Conservation (phyloP, 2,329 filamentous ascomycete genomes). For the Fusarium irregulare region DNA sequence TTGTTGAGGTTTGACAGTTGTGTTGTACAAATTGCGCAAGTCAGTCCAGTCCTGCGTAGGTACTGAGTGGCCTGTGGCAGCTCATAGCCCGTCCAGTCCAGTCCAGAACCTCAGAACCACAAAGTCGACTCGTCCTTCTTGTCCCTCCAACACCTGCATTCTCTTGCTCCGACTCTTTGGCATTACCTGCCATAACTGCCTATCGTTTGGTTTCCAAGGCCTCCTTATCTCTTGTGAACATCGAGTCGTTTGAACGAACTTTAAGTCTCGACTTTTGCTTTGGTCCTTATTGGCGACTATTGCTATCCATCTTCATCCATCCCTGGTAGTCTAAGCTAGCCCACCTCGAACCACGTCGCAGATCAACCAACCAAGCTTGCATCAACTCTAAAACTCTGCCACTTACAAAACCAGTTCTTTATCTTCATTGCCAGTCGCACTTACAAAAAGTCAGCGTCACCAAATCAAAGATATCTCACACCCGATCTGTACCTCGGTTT, state of each 20-base stretch:
- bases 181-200: neutral
- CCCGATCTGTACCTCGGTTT: slow-evolving; percentile 20
- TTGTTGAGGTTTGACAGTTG: slow-evolving; percentile 11
- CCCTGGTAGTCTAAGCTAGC: neutral
- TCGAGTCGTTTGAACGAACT: neutral
- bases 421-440: slow-evolving; percentile 5
- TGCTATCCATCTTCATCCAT: neutral
- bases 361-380: slow-evolving; percentile 21
- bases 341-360: slow-evolving; percentile 12
- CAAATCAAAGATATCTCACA: neutral
- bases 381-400: slow-evolving; percentile 27
- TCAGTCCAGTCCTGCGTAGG: neutral
- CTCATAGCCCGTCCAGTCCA: slow-evolving; percentile 7
- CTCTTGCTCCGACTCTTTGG: neutral
- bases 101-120: slow-evolving; percentile 18
- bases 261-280: slow-evolving; percentile 1
- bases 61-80: slow-evolving; percentile 33
- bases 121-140: slow-evolving; percentile 12
- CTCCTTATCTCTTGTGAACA: neutral
- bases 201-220: neutral
- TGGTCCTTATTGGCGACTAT: slow-evolving; percentile 4
- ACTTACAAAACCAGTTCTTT: slow-evolving; percentile 12
- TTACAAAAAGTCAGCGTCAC: slow-evolving; percentile 7
- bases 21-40: slow-evolving; percentile 17
- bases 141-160: slow-evolving; percentile 25